phyloP scores from a whole-genome alignment of 257 asterid genomes.

The Nicotiana sylvestris region DNA sequence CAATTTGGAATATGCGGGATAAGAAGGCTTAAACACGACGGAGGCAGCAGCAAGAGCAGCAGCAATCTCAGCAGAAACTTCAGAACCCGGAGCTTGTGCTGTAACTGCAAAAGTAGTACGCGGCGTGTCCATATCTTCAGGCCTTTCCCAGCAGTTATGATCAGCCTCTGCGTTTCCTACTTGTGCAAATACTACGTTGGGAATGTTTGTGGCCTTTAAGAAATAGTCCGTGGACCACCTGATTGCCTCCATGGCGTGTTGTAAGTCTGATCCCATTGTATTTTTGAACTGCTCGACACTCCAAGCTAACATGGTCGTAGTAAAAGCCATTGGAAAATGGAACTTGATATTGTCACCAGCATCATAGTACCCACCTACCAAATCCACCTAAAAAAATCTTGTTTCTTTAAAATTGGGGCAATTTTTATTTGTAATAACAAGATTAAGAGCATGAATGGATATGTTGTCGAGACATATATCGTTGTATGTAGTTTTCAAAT shows the following conservation, averaged over 20 bases:
- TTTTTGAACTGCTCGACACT: conserved; percentile 54
- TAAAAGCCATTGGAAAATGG: conserved; percentile 79
- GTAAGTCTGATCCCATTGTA: conserved; percentile 51
- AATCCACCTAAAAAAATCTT: conserved; percentile 50
- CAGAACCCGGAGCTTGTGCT: conserved; percentile 65
- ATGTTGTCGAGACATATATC: too few species aligned
- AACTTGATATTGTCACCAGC: conserved; percentile 93
- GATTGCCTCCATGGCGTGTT: conserved; percentile 43
- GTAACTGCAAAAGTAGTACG: conserved; percentile 60
- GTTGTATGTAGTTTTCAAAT: too few species aligned
- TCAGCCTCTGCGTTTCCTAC: conserved; percentile 75
- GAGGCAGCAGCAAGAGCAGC: conserved; percentile 90
- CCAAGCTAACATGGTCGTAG: conserved; percentile 86
- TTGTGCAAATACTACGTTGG: conserved; percentile 61
- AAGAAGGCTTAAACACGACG: conserved; percentile 52
- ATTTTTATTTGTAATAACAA: not conserved
- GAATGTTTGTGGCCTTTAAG: conserved; percentile 60
- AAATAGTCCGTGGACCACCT: conserved; percentile 88
- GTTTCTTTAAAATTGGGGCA: not conserved
- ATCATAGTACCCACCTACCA: conserved; percentile 82
- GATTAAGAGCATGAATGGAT: not conserved
- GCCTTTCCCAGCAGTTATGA: conserved; percentile 85
- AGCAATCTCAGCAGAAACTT: conserved; percentile 85
- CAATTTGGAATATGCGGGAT: conserved; percentile 42
- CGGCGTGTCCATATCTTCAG: conserved; percentile 82